Conservation (phyloP, 2,329 filamentous ascomycete genomes). For the Arthrocladium fulminans region DNA sequence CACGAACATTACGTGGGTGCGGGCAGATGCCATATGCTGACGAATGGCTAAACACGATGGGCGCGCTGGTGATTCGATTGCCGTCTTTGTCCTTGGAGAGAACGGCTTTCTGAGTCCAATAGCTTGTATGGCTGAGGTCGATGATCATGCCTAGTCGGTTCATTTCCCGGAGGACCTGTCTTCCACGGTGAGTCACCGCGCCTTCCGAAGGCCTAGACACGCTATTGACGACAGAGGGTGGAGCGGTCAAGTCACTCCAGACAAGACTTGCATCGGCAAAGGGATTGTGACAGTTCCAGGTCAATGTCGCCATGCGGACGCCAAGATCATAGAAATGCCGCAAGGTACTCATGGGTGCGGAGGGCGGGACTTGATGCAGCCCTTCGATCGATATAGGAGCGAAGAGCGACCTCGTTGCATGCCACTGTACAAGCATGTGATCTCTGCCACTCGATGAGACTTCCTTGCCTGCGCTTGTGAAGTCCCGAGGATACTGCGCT, state of each 20-base stretch:
- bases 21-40: constrained; percentile 72
- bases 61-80: constrained; percentile 41
- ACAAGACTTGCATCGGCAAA: constrained; percentile 78
- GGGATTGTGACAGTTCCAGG: constrained; percentile 86
- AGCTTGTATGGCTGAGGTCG: constrained; percentile 69
- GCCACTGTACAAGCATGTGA: constrained; percentile 55
- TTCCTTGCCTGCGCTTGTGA: constrained; percentile 48
- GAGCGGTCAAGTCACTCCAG: constrained; percentile 29
- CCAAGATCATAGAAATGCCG: constrained; percentile 68
- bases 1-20: constrained; percentile 83
- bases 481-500: constrained; percentile 55
- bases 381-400: constrained; percentile 77
- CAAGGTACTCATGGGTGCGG: constrained; percentile 54
- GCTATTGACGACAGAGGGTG: constrained; percentile 9
- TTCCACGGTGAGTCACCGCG: constrained; percentile 65
- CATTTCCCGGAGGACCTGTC: constrained; percentile 71
- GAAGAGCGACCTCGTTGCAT: constrained; percentile 53
- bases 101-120: constrained; percentile 78
- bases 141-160: constrained; percentile 93
- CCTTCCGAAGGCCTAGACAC: constrained; percentile 30
- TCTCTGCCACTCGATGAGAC: constrained; percentile 37
- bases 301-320: constrained; percentile 79
- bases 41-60: constrained; percentile 83
- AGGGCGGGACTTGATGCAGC: constrained; percentile 88
- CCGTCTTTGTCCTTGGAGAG: constrained; percentile 38